Percentiles rank a stretch among this genome's conserved stretches.
phyloP scores from a whole-genome alignment of 768 basidiomycete genomes.

The Clitopilus passeckerianus region DNA sequence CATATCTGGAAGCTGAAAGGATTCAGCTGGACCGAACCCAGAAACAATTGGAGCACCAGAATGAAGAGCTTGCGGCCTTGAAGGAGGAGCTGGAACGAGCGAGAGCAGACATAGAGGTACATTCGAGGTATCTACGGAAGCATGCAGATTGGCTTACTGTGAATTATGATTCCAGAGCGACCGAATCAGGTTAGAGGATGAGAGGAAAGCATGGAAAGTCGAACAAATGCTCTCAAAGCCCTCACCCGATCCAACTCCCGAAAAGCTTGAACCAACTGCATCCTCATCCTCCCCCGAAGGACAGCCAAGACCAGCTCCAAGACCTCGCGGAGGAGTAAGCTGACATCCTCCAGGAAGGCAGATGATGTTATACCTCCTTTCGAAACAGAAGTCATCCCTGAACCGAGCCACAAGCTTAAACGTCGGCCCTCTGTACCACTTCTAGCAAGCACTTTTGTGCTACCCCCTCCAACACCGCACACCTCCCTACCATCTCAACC shows the following conservation, averaged over 20 bases:
- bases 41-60: slow-evolving; percentile 60
- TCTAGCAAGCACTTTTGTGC: slow-evolving; percentile 66
- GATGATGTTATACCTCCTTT: slow-evolving; percentile 24
- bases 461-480: slow-evolving; percentile 74
- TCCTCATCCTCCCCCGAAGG: slow-evolving; percentile 23
- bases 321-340: slow-evolving; percentile 38
- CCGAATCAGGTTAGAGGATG: slow-evolving; percentile 55
- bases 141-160: not conserved
- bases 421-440: slow-evolving; percentile 44
- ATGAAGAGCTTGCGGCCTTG: slow-evolving; percentile 59
- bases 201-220: slow-evolving; percentile 71
- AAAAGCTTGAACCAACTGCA: slow-evolving; percentile 12
- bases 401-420: slow-evolving; percentile 25
- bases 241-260: slow-evolving; percentile 36
- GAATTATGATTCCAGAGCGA: slow-evolving; percentile 44
- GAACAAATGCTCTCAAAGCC: slow-evolving; percentile 57
- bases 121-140: not conserved
- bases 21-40: slow-evolving; percentile 42
- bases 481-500: slow-evolving; percentile 56
- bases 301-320: slow-evolving; percentile 45
- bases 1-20: slow-evolving; percentile 37
- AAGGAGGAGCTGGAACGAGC: slow-evolving; percentile 61
- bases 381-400: slow-evolving; percentile 35
- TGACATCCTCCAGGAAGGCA: slow-evolving; percentile 25
- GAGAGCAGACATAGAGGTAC: slow-evolving; percentile 61